Conservation (phyloP, 768 basidiomycete species). For the Serendipita sp. region DNA sequence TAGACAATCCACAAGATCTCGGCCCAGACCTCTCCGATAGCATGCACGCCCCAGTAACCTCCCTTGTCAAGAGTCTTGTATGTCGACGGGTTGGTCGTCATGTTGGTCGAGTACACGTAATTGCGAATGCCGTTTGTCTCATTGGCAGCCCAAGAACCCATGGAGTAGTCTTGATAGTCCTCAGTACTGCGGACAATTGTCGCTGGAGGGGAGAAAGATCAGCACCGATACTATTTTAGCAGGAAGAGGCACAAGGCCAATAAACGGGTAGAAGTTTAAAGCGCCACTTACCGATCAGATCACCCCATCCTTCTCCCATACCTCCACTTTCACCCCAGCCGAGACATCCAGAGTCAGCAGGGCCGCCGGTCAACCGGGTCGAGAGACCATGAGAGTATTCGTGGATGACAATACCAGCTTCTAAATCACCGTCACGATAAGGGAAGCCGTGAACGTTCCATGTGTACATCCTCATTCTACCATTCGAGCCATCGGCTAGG, state of each 20-base stretch:
- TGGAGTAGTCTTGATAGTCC: constrained; percentile 61
- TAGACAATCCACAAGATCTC: constrained; percentile 71
- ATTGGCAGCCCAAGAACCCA: constrained; percentile 96
- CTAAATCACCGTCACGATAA: constrained; percentile 87
- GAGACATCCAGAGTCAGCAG: constrained; percentile 79
- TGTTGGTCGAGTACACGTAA: constrained; percentile 66
- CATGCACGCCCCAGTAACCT: constrained; percentile 75
- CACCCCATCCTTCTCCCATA: constrained; percentile 97
- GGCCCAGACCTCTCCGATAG: constrained; percentile 82
- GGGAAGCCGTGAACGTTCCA: constrained; percentile 77
- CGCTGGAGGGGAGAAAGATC: constrained; percentile 45
- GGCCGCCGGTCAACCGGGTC: constrained; percentile 89
- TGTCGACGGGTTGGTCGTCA: constrained; percentile 66
- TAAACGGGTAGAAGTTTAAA: no score
- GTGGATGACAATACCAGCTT: constrained; percentile 93
- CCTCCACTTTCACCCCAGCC: constrained; percentile 94
- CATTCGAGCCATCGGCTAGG: constrained; percentile 43
- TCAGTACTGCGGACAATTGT: constrained; percentile 68
- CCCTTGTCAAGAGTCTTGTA: constrained; percentile 92
- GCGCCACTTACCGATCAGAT: constrained; percentile 9
- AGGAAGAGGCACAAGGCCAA: not conserved
- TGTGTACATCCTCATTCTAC: constrained; percentile 89
- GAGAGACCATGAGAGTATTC: constrained; percentile 79
- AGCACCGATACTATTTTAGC: no score
- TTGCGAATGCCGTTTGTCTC: constrained; percentile 61